Evolutionary conservation across 306 rosid genomes (phyloP).

Genomic region (Lithocarpus polystachyus): DNA sequence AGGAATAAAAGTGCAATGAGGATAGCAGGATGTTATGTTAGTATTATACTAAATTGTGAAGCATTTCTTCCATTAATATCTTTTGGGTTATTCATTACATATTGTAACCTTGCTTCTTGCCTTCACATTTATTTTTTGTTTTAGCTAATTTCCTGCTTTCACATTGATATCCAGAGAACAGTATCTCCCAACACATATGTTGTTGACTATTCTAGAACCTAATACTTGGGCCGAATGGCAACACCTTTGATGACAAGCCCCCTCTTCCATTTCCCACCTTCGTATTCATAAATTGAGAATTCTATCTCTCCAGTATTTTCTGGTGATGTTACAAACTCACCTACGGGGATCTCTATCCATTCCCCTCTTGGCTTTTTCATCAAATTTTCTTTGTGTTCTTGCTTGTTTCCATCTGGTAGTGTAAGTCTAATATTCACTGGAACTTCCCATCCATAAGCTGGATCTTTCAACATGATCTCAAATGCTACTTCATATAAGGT

Average conservation of each 20-base stretch:
- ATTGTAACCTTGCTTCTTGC: too few species aligned
- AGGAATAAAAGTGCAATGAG: not conserved
- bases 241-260: slow-evolving; percentile 68
- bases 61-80: not conserved
- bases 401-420: slow-evolving; percentile 53
- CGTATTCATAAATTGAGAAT: slow-evolving; percentile 51
- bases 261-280: slow-evolving; percentile 59
- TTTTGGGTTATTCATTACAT: too few species aligned
- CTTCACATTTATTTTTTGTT: too few species aligned
- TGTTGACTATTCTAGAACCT: not conserved
- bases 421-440: slow-evolving; percentile 58
- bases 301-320: slow-evolving; percentile 44
- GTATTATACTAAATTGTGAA: not conserved
- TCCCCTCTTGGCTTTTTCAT: slow-evolving; percentile 20
- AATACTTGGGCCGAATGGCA: slow-evolving; percentile 47
- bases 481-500: slow-evolving; percentile 45
- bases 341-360: slow-evolving; percentile 59
- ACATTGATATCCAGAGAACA: not conserved
- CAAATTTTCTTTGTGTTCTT: slow-evolving; percentile 37
- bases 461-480: slow-evolving; percentile 47
- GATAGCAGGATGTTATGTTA: not conserved
- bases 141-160: too few species aligned
- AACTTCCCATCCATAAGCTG: slow-evolving; percentile 55
- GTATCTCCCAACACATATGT: not conserved
- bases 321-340: slow-evolving; percentile 39